A percentile compares a stretch with the other conserved stretches of the same genome.
These are phyloP conservation scores for Sclerotiophoma versabilis DNA, from an alignment of 2,329 filamentous ascomycete genomes.

Conservation along the genomic window DNA sequence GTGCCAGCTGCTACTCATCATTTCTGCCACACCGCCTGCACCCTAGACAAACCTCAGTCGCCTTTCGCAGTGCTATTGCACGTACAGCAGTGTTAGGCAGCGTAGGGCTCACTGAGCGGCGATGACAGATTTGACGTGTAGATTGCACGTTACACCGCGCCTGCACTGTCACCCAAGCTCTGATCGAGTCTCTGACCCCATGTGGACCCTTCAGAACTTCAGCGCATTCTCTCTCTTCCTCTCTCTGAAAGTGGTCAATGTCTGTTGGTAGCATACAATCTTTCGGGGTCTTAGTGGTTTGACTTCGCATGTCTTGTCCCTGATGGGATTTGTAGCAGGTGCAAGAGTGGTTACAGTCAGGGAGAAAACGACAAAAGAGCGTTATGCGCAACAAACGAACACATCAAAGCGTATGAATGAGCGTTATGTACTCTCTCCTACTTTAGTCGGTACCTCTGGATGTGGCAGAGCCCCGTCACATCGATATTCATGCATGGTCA, in stretches of 20 bases:
- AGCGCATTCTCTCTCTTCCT: background rate
- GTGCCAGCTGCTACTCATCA: conserved; percentile 1
- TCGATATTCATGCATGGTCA: background rate
- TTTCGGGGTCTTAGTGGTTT: background rate
- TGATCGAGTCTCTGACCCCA: conserved; percentile 1
- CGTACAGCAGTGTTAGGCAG: conserved; percentile 12
- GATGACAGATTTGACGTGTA: conserved; percentile 18
- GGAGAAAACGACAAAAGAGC: background rate
- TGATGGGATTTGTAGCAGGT: background rate
- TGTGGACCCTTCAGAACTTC: background rate
- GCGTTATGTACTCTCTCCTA: background rate
- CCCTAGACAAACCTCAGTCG: conserved; percentile 7
- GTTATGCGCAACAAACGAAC: background rate
- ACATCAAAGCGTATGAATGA: background rate
- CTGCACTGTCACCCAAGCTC: conserved; percentile 12
- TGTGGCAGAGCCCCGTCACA: background rate
- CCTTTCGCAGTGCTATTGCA: background rate
- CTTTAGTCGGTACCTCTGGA: background rate
- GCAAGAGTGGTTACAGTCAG: background rate
- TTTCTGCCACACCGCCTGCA: conserved; percentile 14
- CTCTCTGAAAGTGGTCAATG: no score
- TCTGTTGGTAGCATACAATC: no score
- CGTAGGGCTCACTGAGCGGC: background rate
- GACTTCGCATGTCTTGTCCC: background rate
- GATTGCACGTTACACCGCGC: conserved; percentile 23